Conservation (phyloP, 768 basidiomycete species). For the Leccinum obscurum region DNA sequence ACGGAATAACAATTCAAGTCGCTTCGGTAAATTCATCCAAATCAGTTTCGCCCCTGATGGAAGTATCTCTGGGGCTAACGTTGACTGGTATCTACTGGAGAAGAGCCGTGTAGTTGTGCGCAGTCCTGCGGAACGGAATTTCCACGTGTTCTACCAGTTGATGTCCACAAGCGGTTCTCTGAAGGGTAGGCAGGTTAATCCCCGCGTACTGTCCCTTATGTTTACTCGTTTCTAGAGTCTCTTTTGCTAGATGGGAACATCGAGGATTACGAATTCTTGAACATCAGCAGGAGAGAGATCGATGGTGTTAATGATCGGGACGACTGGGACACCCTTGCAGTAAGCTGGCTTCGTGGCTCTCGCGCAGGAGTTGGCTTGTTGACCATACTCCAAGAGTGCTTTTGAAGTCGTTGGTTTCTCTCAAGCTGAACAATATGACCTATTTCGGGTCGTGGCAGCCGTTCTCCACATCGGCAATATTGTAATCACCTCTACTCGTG, state of each 20-base stretch:
- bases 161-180: slow-evolving; percentile 73
- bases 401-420: slow-evolving; percentile 91
- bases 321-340: slow-evolving; percentile 83
- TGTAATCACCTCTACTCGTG: slow-evolving; percentile 70
- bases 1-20: slow-evolving; percentile 97
- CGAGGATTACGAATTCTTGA: slow-evolving; percentile 88
- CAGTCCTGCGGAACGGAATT: slow-evolving; percentile 86
- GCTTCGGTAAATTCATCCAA: slow-evolving; percentile 97
- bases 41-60: slow-evolving; percentile 93
- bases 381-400: slow-evolving; percentile 52
- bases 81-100: slow-evolving; percentile 98
- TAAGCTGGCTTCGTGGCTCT: slow-evolving; percentile 29
- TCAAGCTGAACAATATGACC: slow-evolving; percentile 78
- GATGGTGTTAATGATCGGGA: slow-evolving; percentile 92
- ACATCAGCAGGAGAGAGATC: slow-evolving; percentile 86
- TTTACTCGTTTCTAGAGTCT: slow-evolving; percentile 46
- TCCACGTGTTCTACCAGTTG: slow-evolving; percentile 97
- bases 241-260: slow-evolving; percentile 73
- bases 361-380: slow-evolving; percentile 3
- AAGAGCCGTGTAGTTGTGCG: slow-evolving; percentile 93
- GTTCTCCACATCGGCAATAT: slow-evolving; percentile 97
- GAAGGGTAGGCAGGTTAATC: slow-evolving; percentile 50
- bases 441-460: slow-evolving; percentile 92
- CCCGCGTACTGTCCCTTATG: slow-evolving; percentile 2
- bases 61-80: slow-evolving; percentile 95